Evolutionary conservation across 495 filamentous ascomycete species (phyloP).

Genomic region (Lophiotrema nucula): DNA sequence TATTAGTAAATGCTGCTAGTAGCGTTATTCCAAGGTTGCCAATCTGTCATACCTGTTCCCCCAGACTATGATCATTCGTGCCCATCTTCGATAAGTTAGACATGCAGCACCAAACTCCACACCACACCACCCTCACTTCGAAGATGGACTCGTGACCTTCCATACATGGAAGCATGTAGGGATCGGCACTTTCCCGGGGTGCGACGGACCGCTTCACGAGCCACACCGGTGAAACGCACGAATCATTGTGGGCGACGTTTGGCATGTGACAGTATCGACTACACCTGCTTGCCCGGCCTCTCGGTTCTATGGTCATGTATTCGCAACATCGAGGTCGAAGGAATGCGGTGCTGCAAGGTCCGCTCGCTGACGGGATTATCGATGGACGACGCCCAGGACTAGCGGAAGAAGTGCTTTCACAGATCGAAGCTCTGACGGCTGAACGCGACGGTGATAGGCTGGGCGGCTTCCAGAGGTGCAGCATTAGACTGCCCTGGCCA

Average conservation of each 20-base stretch:
- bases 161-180: conserved; percentile 23
- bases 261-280: conserved; percentile 20
- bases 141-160: conserved; percentile 22
- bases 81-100: no score
- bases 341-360: conserved; percentile 20
- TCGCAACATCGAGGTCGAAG: background rate
- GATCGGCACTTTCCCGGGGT: conserved; percentile 24
- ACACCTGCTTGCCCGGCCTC: background rate
- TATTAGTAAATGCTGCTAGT: no score
- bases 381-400: conserved; percentile 1
- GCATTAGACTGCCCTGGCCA: background rate
- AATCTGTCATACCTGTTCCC: no score
- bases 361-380: conserved; percentile 4
- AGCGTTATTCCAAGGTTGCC: no score
- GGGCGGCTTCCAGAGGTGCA: background rate
- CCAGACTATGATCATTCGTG: no score
- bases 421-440: conserved; percentile 4
- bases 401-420: conserved; percentile 17
- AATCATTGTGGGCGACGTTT: conserved; percentile 5
- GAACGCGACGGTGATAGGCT: conserved; percentile 16
- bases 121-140: no score
- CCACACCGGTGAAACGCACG: conserved; percentile 17
- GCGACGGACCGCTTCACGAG: conserved; percentile 18
- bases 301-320: background rate
- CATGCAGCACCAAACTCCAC: no score